Evolutionary conservation across 129 eudicot genomes (phyloP), one percentile per base, ranked within the genome.

Genomic region (Glebionis coronaria): DNA sequence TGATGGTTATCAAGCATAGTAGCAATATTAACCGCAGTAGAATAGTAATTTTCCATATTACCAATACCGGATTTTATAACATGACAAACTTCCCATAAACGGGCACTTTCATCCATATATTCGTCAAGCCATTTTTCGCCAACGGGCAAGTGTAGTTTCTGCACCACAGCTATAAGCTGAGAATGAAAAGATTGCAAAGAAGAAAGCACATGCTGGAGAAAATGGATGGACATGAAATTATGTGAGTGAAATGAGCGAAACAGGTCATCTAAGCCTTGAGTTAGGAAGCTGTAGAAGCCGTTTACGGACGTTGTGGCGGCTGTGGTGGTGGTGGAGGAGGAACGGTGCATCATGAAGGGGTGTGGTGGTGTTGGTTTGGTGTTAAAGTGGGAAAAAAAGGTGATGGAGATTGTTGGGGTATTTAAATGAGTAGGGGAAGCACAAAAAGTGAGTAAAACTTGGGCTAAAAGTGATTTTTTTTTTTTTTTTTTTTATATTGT

Each of bases 121-220:
- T 86, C 93, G 53, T 86, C 93, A 15, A 86, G 93, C 93, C 93
- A 86, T 49, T 86, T 86, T 21, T 80, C 93, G 0, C 93, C 93
- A 25, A 81, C 86, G 5, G 93, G 88, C 50, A 86, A 51, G 63
- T 86, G 88, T 35, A 86, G 88, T 31, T 86, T 86, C 12, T 82
- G 88, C 44, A 86, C 93, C 12, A 86, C 76, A 47, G 69, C 78
- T 67, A 82, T 82, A 61, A 86, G 76, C 19, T 86, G 88, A 0
- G 93, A 63, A 70, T 86, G 93, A 23, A 86, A 86, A 13, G 93
- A 86, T 69, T 86, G 75, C 35, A 86, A 80, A 12, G 78, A 83
- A 10, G 88, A 78, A 14, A 86, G 79, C 10, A 74, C 82, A 68
- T 83, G 76, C 65, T 82, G 88, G 0, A 86, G 86, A 77, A 86